Conservation (phyloP, 2,329 filamentous ascomycete genomes). For the Colletotrichum trifolii region DNA sequence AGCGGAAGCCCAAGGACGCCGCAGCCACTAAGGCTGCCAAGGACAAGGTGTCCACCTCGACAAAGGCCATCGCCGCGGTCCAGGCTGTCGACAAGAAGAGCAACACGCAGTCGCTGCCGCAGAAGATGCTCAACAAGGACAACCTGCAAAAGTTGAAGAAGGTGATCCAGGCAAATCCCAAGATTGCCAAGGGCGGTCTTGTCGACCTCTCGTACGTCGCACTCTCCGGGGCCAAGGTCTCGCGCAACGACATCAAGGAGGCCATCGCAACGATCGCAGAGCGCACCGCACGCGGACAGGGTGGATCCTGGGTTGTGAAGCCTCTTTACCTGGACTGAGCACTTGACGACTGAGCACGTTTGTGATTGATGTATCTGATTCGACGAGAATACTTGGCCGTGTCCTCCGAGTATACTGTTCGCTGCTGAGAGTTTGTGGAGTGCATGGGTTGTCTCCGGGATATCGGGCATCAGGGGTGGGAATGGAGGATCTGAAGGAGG, state of each 20-base stretch:
- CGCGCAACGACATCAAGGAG: conserved; percentile 35
- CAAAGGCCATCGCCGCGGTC: conserved; percentile 49
- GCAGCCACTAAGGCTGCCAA: conserved; percentile 20
- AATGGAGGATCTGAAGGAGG: neutral
- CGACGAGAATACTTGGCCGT: conserved; percentile 30
- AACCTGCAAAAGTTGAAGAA: conserved; percentile 53
- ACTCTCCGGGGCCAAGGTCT: conserved; percentile 35
- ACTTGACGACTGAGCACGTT: no score
- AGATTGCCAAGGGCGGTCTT: conserved; percentile 36
- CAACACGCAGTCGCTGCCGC: conserved; percentile 17
- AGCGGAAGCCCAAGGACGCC: conserved; percentile 45
- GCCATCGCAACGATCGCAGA: conserved; percentile 31
- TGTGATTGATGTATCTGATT: conserved; percentile 16
- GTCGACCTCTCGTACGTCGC: conserved; percentile 35
- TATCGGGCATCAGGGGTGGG: neutral
- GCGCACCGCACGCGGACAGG: conserved; percentile 18
- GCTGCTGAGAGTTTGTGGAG: conserved; percentile 15
- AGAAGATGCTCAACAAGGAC: conserved; percentile 42
- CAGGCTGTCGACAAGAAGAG: conserved; percentile 43
- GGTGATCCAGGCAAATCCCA: conserved; percentile 44
- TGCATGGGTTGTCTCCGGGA: conserved; percentile 1
- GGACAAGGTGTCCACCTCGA: conserved; percentile 48
- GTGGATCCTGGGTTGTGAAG: conserved; percentile 28
- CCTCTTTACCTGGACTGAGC: conserved; percentile 14
- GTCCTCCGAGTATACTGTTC: conserved; percentile 5